Evolutionary conservation across 2,329 filamentous ascomycete species (phyloP), one percentile per base, ranked within the genome.

Genomic region (Lasiodiplodia citricola): DNA sequence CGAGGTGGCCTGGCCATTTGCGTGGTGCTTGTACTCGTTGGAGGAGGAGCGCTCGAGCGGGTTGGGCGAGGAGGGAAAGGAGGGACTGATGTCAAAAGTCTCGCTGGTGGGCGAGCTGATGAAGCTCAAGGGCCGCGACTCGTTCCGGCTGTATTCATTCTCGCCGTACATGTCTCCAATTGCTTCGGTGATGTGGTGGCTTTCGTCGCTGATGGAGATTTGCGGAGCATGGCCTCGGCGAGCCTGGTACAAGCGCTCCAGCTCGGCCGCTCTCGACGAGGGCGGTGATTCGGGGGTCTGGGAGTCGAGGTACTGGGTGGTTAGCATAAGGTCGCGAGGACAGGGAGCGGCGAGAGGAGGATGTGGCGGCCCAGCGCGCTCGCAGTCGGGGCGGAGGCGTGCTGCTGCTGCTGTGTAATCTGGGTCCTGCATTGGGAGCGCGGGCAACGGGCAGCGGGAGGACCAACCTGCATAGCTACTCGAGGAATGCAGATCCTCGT

Each of bases 101-200:
- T 85, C 87, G 69, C 83, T 85, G 70, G 86, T 85, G 35, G 86
- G 83, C 52, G 86, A 83, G 58, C 85, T 85, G 73, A 94, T 85
- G 81, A 93, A 96, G 82, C 92, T 95, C 74, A 94, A 81, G 44
- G 92, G 92, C 56, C 91, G 88, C 51, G 85, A 87, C 73, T 88
- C 86, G 74, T 84, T 82, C 73, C 81, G 84, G 70, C 77, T 81
- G 73, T 86, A 81, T 74, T 92, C 88, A 73, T 90, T 88, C 76
- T 93, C 91, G 75, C 92, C 92, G 81, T 97, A 97, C 81, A 97
- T 88, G 75, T 94, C 94, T 65, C 93, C 93, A 80, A 97, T 97
- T 70, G 93, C 92, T 80, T 97, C 94, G 68, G 94, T 97, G 78
- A 97, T 93, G 87, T 97, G 94, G 82, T 97, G 93, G 82, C 87